phyloP scores from a whole-genome alignment of 78 protist species.

The Monosiga brevicollis region DNA sequence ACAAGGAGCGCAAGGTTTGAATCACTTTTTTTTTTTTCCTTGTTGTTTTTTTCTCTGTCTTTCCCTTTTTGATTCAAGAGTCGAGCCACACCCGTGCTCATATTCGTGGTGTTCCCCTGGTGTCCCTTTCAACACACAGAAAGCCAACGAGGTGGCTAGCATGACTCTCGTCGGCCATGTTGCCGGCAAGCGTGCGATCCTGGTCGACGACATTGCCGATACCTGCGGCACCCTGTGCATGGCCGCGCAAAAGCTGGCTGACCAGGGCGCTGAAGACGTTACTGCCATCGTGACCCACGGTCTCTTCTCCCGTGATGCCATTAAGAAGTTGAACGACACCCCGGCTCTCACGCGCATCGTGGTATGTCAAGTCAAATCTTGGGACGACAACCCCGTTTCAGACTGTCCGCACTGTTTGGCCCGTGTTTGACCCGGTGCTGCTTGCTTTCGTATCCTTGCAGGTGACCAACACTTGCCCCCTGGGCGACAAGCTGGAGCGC shows the following conservation, averaged over 20 bases:
- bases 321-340: neutral
- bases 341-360: too few relatives aligned
- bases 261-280: constrained; percentile 49
- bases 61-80: too few relatives aligned
- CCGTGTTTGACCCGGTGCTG: too few relatives aligned
- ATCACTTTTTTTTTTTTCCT: neutral
- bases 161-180: constrained; percentile 70
- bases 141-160: constrained; percentile 30
- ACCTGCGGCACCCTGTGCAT: constrained; percentile 68
- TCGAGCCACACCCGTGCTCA: too few relatives aligned
- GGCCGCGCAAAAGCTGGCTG: constrained; percentile 53
- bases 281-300: constrained; percentile 45
- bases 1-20: constrained; percentile 62
- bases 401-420: too few relatives aligned
- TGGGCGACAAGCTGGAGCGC: constrained; percentile 41
- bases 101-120: too few relatives aligned
- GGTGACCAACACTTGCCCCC: constrained; percentile 72
- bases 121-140: too few relatives aligned
- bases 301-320: neutral
- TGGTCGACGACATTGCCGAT: constrained; percentile 75
- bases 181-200: constrained; percentile 38
- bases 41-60: neutral
- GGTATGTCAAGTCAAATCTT: too few relatives aligned
- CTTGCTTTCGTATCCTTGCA: constrained; percentile 42
- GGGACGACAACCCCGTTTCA: too few relatives aligned